These are phyloP conservation scores for Cryptococcus sp. DNA, from an alignment of 1,284 basidiomycete genomes.

Conservation along the genomic window DNA sequence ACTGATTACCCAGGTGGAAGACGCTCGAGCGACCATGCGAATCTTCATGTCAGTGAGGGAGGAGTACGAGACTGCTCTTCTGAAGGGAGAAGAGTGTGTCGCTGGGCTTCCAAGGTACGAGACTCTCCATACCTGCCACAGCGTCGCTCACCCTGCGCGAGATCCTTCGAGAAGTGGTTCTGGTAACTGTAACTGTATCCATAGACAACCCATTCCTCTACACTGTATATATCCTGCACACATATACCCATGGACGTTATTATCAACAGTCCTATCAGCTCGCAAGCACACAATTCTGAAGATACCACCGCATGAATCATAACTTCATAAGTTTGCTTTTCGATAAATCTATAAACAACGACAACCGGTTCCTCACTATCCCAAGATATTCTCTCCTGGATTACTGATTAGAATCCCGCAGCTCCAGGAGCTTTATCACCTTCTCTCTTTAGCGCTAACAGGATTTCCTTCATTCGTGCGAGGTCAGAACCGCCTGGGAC, in stretches of 20 bases:
- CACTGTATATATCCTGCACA: conserved; percentile 2
- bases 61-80: conserved; percentile 29
- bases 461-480: conserved; percentile 82
- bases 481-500: conserved; percentile 87
- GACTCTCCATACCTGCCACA: neutral
- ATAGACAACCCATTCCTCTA: neutral
- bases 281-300: neutral
- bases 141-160: conserved; percentile 3
- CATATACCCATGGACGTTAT: neutral
- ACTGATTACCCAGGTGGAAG: conserved; percentile 29
- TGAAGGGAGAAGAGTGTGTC: conserved; percentile 21
- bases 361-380: neutral
- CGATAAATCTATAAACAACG: neutral
- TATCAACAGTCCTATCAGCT: too few species aligned
- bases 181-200: conserved; percentile 9
- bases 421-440: conserved; percentile 87
- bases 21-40: conserved; percentile 34
- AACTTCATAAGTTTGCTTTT: neutral
- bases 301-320: neutral
- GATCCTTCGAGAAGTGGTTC: conserved; percentile 29
- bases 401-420: conserved; percentile 65
- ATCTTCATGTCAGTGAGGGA: conserved; percentile 36
- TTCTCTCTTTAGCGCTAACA: conserved; percentile 78
- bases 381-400: neutral
- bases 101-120: conserved; percentile 30